Conservation (phyloP, 2,329 filamentous ascomycete genomes). For the Nothomitra cinnamomea region DNA sequence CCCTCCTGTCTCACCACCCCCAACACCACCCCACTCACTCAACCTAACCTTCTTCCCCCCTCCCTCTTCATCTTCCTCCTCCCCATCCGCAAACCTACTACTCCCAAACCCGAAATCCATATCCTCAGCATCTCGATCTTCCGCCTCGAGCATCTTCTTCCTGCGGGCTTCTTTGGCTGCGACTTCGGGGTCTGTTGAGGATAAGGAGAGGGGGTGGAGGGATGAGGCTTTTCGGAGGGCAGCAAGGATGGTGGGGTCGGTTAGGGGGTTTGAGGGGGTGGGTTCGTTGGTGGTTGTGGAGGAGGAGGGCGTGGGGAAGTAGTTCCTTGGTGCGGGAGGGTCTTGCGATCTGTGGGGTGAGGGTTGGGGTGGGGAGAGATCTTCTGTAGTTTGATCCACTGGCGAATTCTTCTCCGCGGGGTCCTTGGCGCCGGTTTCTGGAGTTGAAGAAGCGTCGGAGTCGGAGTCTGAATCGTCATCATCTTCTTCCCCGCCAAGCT, state of each 20-base stretch:
- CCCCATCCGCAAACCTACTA: slow-evolving; percentile 62
- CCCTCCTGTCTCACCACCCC: slow-evolving; percentile 24
- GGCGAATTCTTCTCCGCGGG: slow-evolving; percentile 8
- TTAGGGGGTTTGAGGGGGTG: slow-evolving; percentile 25
- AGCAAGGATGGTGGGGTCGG: slow-evolving; percentile 66
- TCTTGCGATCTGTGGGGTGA: slow-evolving; percentile 9
- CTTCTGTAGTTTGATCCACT: slow-evolving; percentile 8
- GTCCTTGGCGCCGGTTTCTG: slow-evolving; percentile 8
- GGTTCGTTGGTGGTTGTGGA: slow-evolving; percentile 31
- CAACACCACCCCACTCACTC: slow-evolving; percentile 41
- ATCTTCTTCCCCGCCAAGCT: slow-evolving; percentile 28
- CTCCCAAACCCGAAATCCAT: slow-evolving; percentile 90
- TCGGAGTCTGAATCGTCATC: slow-evolving; percentile 21
- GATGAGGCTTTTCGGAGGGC: slow-evolving; percentile 72
- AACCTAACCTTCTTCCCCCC: slow-evolving; percentile 50
- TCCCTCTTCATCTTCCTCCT: slow-evolving; percentile 45
- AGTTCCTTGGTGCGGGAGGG: slow-evolving; percentile 26
- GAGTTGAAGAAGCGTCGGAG: slow-evolving; percentile 6
- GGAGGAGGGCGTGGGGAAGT: slow-evolving; percentile 19
- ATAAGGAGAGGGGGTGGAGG: slow-evolving; percentile 29
- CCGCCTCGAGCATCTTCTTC: slow-evolving; percentile 53
- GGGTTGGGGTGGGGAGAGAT: slow-evolving; percentile 8
- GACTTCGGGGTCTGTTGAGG: slow-evolving; percentile 24
- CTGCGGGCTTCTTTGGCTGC: slow-evolving; percentile 48
- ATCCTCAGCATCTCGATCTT: slow-evolving; percentile 71